These are phyloP conservation scores for Thielaviopsis euricoi DNA, from an alignment of 2,329 filamentous ascomycete genomes.

Conservation along the genomic window DNA sequence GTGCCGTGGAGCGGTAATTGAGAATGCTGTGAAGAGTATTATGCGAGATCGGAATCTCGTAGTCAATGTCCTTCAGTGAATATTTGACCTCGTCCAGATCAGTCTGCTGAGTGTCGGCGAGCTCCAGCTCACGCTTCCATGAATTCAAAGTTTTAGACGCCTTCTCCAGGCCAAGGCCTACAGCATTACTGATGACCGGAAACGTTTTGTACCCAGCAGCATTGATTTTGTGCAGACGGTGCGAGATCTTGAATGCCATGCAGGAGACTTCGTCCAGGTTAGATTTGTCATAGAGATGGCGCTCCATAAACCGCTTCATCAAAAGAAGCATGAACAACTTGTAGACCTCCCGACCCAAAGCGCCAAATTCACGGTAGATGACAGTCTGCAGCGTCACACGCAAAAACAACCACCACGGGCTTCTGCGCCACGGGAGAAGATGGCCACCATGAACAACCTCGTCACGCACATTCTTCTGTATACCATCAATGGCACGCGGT, in stretches of 20 bases:
- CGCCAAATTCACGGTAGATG: not conserved
- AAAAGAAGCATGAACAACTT: conserved; percentile 35
- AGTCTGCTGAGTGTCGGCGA: not conserved
- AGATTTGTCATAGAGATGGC: conserved; percentile 12
- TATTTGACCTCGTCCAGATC: not conserved
- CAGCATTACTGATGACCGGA: too few species aligned
- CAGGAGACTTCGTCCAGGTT: conserved; percentile 19
- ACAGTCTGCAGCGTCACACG: conserved; percentile 31
- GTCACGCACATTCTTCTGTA: conserved; percentile 38
- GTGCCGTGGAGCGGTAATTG: conserved; percentile 17
- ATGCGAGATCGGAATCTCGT: conserved; percentile 12
- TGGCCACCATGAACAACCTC: conserved; percentile 29
- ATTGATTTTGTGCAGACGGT: conserved; percentile 18
- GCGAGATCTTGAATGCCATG: conserved; percentile 28
- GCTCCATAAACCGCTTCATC: conserved; percentile 22
- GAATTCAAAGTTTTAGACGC: not conserved
- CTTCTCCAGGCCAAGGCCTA: too few species aligned
- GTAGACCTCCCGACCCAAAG: conserved; percentile 19
- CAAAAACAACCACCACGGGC: conserved; percentile 37
- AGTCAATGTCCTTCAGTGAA: conserved; percentile 8
- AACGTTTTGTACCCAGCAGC: too few species aligned
- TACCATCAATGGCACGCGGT: conserved; percentile 14
- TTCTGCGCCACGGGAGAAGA: conserved; percentile 30
- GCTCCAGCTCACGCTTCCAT: not conserved
- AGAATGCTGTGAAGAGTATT: not conserved